Base-by-base conservation (phyloP, 2,329 filamentous ascomycete species). In the Cytospora piceae region DNA sequence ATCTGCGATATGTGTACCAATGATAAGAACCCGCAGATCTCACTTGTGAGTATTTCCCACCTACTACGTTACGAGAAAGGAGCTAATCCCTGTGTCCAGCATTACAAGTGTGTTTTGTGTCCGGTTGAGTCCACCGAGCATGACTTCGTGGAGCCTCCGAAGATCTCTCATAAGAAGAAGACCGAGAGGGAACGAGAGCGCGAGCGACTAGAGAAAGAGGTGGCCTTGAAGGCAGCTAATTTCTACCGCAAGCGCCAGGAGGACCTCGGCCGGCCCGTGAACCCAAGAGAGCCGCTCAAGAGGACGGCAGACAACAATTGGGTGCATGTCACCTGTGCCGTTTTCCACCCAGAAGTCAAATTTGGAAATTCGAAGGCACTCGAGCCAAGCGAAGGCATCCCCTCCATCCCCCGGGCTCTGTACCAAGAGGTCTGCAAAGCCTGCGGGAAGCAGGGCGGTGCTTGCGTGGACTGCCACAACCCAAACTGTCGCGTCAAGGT, bases 301-400 rank as follows among this genome's bases (percentile, higher is more conserved):
- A 88, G 92, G 58, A 99, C 95, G 0, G 92, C 91, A 4, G 93
- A 96, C 75, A 98, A 98, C 79, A 98, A 98, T 74, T 99, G 95
- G 95, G 92, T 97, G 20, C 95, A 99, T 75, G 93, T 98, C 32
- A 90, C 90, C 46, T 99, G 95, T 74, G 94, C 95, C 1, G 83
- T 97, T 22, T 98, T 92, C 88, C 94, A 91, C 14, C 89, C 93
- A 0, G 95, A 99, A 77, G 90, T 97, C 72, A 95, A 94, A 73
- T 99, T 97, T 76, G 94, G 91, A 68, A 92, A 92, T 72, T 90
- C 93, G 22, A 88, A 89, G 72, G 87, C 90, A 22, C 80, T 99
- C 39, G 91, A 93, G 71, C 90, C 93, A 37, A 93, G 92, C 2
- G 95, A 99, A 78, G 94, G 94, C 24, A 93, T 99, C 69, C 90